Evolutionary conservation across 805 yeast species (phyloP), one percentile per base, ranked within the genome.

Genomic region (Candida lessepsii): DNA sequence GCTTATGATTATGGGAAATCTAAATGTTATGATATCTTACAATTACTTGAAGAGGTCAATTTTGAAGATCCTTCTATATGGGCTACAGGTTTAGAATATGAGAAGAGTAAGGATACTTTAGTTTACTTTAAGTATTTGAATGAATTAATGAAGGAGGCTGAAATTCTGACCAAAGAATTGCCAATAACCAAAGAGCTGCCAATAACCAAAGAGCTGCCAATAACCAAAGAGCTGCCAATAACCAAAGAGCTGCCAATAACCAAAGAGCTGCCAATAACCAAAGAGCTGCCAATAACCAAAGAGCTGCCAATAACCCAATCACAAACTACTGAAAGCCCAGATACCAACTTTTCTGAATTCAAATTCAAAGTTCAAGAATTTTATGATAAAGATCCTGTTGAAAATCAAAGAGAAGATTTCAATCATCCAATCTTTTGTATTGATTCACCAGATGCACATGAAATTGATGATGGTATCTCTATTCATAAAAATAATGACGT

Each of bases 401-500:
- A 42, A 35, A 2, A 16, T 20, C 2, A 44, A 56, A 2, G 83
- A 49, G 48, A 48, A n/a, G 69, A 70, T 19, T 75, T 71, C 47
- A 61, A 70, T 32, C 53, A 73, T 9, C 73, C 76, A 0, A 80
- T 89, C 1, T 91, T 80, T 57, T 89, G 97, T 61, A 87, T 91
- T 43, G 99, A 93, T 61, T 72, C 83, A 2, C 76, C 68, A 3
- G 72, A 71, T 29, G 96, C 98, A 0, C 83, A 83, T 49, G 98
- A 93, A 59, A 84, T 93, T 44, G 99, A 91, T 60, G 99, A 91
- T 61, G 99, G 97, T 34, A 71, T 91, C 19, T 78, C 96, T 1
- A 66, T 91, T 14, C 66, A 65, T 31, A 38, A 54, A 2, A 52
- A 51, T 20, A 46, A 48, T 19, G 37, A 39, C 2, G 53, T 53